These are phyloP conservation scores for Carex arenaria DNA, from an alignment of 202 grass and related monocot species.

Conservation along the genomic window DNA sequence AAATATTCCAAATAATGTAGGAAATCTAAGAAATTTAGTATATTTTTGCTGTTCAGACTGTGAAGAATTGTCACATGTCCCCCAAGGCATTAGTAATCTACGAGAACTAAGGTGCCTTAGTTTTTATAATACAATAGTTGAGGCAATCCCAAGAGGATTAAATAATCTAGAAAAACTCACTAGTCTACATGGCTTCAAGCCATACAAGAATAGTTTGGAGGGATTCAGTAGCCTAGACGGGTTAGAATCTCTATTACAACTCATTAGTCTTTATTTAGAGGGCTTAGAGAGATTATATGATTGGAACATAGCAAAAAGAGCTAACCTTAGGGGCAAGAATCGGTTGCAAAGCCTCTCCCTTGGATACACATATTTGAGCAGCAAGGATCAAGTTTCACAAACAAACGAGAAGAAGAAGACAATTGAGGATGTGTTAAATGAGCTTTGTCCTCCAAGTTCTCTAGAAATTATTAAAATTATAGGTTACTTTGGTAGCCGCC, in stretches of 20 bases:
- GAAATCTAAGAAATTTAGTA: conserved; percentile 18
- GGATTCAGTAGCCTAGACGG: conserved; percentile 24
- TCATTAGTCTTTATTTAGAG: rapidly evolving
- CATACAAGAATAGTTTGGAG: background rate
- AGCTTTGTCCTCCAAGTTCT: conserved; percentile 16
- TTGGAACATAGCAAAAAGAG: background rate
- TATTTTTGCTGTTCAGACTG: conserved; percentile 15
- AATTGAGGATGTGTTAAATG: conserved; percentile 16
- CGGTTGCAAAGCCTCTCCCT: background rate
- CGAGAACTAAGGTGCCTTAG: background rate
- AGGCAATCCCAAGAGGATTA: background rate
- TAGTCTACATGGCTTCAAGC: background rate
- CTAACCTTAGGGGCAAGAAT: background rate
- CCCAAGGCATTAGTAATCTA: background rate
- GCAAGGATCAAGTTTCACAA: background rate
- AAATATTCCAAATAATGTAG: conserved; percentile 17
- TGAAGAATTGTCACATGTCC: conserved; percentile 3
- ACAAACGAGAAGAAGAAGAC: background rate
- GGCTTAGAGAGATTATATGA: background rate
- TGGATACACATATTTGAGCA: background rate
- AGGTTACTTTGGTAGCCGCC: background rate
- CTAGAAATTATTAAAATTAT: conserved; percentile 20
- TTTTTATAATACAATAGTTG: rapidly evolving
- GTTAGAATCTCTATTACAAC: background rate
- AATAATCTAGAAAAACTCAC: background rate